Evolutionary conservation across 2,329 filamentous ascomycete genomes (phyloP).

Genomic region (Venturia effusa): DNA sequence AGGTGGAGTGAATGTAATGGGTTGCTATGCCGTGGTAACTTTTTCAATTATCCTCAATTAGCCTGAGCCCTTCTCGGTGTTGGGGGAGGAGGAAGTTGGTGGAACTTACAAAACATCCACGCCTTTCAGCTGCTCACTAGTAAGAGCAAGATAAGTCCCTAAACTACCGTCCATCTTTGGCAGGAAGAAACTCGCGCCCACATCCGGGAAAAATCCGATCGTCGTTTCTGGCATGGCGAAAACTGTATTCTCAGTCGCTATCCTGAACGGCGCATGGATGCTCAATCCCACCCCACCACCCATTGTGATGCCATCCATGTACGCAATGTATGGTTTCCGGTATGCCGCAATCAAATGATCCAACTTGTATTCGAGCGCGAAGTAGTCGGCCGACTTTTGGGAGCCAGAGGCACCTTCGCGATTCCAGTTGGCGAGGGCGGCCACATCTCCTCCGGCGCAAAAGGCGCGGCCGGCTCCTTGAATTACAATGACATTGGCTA

Average conservation of each 20-base stretch:
- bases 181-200: slow-evolving; percentile 92
- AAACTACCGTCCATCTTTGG: slow-evolving; percentile 76
- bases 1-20: slow-evolving; percentile 89
- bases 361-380: slow-evolving; percentile 88
- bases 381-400: slow-evolving; percentile 70
- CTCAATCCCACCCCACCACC: slow-evolving; percentile 91
- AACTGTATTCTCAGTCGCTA: slow-evolving; percentile 88
- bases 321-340: slow-evolving; percentile 80
- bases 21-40: slow-evolving; percentile 80
- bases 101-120: slow-evolving; percentile 56
- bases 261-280: slow-evolving; percentile 89
- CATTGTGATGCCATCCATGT: slow-evolving; percentile 99
- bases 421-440: slow-evolving; percentile 65
- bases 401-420: slow-evolving; percentile 56
- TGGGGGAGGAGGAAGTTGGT: background rate
- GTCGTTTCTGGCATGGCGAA: slow-evolving; percentile 99
- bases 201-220: slow-evolving; percentile 97
- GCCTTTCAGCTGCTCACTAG: slow-evolving; percentile 71
- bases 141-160: slow-evolving; percentile 88
- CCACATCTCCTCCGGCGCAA: slow-evolving; percentile 89
- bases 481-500: slow-evolving; percentile 86
- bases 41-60: slow-evolving; percentile 6
- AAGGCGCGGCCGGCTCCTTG: slow-evolving; percentile 83
- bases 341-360: slow-evolving; percentile 95
- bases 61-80: background rate